Percentiles rank a stretch among this genome's conserved stretches.
Evolutionary conservation across 805 yeast species (phyloP).

Genomic region (Schizosaccharomyces osmophilus): DNA sequence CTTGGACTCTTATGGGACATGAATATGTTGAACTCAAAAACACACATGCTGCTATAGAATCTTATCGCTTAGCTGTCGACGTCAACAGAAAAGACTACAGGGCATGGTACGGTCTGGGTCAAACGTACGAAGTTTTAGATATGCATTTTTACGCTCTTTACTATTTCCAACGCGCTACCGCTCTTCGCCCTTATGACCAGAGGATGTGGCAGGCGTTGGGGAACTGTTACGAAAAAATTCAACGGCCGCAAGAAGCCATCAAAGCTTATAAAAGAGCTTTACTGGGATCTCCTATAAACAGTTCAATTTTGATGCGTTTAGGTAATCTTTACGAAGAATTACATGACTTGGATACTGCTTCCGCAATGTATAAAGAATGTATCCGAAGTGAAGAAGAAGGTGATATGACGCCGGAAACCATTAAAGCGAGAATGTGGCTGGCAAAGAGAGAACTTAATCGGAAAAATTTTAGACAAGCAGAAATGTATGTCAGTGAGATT

Average conservation of each 20-base stretch:
- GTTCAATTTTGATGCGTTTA: conserved; percentile 34
- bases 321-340: conserved; percentile 41
- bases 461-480: neutral
- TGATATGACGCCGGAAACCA: neutral
- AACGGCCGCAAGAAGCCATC: conserved; percentile 45
- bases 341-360: conserved; percentile 29
- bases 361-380: conserved; percentile 15
- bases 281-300: conserved; percentile 28
- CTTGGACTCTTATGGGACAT: conserved; percentile 98
- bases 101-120: conserved; percentile 97
- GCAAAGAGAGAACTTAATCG: neutral
- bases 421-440: conserved; percentile 1
- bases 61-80: conserved; percentile 80
- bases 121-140: conserved; percentile 87
- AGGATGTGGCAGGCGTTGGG: conserved; percentile 95
- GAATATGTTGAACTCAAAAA: conserved; percentile 90
- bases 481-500: neutral
- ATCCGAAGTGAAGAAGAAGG: neutral
- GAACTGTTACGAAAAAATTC: conserved; percentile 60
- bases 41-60: conserved; percentile 91
- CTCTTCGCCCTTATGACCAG: conserved; percentile 54
- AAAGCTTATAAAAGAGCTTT: conserved; percentile 64
- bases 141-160: conserved; percentile 82
- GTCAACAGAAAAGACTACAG: conserved; percentile 70
- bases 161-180: conserved; percentile 76